Conservation (phyloP, 202 grass and related monocot genomes). For the Schoenoplectus tabernaemontani region DNA sequence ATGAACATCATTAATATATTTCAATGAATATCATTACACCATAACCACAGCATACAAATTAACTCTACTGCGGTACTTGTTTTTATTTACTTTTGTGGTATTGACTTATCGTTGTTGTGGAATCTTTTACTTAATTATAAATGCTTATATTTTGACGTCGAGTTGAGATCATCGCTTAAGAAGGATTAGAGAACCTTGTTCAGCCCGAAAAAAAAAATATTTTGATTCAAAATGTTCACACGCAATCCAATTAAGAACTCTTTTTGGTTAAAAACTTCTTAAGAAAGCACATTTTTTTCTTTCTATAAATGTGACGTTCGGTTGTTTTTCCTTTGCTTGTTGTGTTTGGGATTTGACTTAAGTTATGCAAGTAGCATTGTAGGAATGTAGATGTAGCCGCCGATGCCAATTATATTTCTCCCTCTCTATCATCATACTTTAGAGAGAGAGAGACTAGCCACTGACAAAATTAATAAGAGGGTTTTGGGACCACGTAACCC, state of each 20-base stretch:
- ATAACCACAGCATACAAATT: too few relatives aligned
- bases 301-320: neutral
- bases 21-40: too few relatives aligned
- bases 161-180: neutral
- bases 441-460: too few relatives aligned
- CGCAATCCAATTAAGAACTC: neutral
- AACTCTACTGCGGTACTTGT: too few relatives aligned
- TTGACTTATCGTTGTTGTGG: too few relatives aligned
- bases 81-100: too few relatives aligned
- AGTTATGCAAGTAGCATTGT: neutral
- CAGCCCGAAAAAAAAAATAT: neutral
- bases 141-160: neutral
- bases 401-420: too few relatives aligned
- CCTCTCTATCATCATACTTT: neutral
- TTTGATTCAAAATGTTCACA: conserved; percentile 1
- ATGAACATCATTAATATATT: too few relatives aligned
- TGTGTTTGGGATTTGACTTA: neutral
- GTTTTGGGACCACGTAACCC: too few relatives aligned
- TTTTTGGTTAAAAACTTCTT: neutral
- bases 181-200: neutral
- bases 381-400: too few relatives aligned
- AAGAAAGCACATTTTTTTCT: neutral
- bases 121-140: neutral
- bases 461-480: too few relatives aligned
- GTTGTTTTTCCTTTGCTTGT: neutral